These are phyloP conservation scores for Backusella circina DNA, from an alignment of 192 early-diverging fungal species.

Conservation along the genomic window DNA sequence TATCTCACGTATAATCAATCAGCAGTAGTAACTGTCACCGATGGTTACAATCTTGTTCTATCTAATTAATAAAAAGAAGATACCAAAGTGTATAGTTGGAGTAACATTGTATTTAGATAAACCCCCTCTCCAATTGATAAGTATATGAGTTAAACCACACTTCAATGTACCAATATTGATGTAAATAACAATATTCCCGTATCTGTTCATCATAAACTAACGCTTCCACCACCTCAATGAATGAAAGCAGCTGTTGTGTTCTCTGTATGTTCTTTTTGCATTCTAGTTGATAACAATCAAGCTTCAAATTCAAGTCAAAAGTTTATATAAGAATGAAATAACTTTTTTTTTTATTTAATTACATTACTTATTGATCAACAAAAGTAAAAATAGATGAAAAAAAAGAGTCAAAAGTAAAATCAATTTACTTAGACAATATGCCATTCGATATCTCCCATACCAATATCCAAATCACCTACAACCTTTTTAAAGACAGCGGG, in stretches of 20 bases:
- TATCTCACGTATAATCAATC: neutral
- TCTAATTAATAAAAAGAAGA: neutral
- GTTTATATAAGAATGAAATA: neutral
- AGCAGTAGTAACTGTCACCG: neutral
- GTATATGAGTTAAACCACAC: too few relatives aligned
- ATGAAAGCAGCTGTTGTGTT: too few relatives aligned
- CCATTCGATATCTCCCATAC: conserved; percentile 50
- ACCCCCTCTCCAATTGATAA: too few relatives aligned
- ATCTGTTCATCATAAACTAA: too few relatives aligned
- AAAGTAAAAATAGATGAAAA: neutral
- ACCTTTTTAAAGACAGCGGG: conserved; percentile 46
- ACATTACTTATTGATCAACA: neutral
- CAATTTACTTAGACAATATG: conserved; percentile 32
- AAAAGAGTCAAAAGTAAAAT: neutral
- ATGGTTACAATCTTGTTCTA: neutral
- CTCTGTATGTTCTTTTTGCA: too few relatives aligned
- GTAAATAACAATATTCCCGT: too few relatives aligned
- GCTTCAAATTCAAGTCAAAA: neutral
- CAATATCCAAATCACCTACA: conserved; percentile 41
- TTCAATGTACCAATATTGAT: too few relatives aligned
- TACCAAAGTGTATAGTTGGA: too few relatives aligned
- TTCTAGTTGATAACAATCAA: too few relatives aligned
- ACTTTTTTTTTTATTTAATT: neutral
- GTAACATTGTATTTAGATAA: too few relatives aligned
- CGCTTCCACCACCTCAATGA: too few relatives aligned